Evolutionary conservation across 2,329 filamentous ascomycete genomes (phyloP), one percentile per base, ranked within the genome.

Genomic region (Ophiostoma montium): DNA sequence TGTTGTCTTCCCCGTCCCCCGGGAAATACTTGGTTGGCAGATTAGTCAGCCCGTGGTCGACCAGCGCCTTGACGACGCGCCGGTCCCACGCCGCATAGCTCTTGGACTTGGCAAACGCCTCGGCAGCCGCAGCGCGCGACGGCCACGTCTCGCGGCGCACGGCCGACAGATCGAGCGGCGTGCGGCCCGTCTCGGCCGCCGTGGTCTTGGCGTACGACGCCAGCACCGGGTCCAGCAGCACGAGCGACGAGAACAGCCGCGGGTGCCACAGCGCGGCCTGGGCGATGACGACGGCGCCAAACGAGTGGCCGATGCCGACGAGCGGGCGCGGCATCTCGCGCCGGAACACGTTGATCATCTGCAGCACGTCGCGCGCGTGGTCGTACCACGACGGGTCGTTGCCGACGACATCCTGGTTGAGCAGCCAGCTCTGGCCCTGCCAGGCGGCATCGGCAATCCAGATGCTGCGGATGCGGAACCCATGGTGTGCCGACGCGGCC

Each of bases 341-440:
- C 38, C 86, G 84, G 66, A 95, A 90, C 48, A 78, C 72, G 65
- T 95, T 95, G 67, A 92, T 75, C 65, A 95, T 76, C 60, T 90
- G 79, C 16, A 92, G 73, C 4, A 95, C 76, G 63, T 96, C 90
- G 43, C 89, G 79, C 42, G 85, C 69, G 62, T 92, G 81, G 65
- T 96, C 90, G 54, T 81, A 74, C 89, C 89, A 96, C 57, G 78
- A 80, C 33, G 88, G 87, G 63, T 96, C 89, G 62, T 95, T 85
- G 50, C 89, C 90, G 1, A 94, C 67, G 11, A 73, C 70, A 36
- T 71, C 62, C 64, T 89, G 83, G 62, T 95, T 96, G 38, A 94
- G 61, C 11, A 85, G 68, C 35, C 83, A 79, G 61, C 85, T 94
- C 58, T 78, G 71, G 33, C 89, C 89, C 67, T 95, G 86, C 61